Base-by-base conservation (phyloP, 129 eudicot genomes). In the Smallanthus sonchifolius region DNA sequence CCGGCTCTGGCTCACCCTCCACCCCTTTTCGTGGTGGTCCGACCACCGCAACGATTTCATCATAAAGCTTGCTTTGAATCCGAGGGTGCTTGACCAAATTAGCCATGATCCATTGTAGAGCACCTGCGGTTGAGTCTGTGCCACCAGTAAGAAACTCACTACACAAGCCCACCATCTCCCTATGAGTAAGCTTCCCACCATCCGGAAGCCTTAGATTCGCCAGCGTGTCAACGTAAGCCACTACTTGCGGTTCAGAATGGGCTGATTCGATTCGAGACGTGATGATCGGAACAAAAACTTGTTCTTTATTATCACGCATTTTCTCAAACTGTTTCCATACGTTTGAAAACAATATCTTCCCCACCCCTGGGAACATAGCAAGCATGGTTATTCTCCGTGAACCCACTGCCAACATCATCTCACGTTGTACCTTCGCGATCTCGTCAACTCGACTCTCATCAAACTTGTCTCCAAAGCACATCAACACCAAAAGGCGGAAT, bases 31-130 rank as follows among this genome's bases (percentile, higher is more conserved):
- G 39, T 6, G 40, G 73, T 1, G 83, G 74, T 40, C 92, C 90
- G 8, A 79, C 63, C 5, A 86, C 76, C 0, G 79, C 37, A 6
- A 65, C 57, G 38, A 91, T 88, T 66, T 91, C 97, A 2, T 84
- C 84, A 19, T 83, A 88, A 2, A 91, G 79, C 59, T 83, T 91
- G 5, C 40, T 68, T 42, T 88, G 95, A 52, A 84, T 70, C 0
- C 76, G 7, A 9, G 87, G 86, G 65, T 88, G 6, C 84, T 83
- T 88, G 8, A 91, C 92, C 28, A 91, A 78, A 65, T 86, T 91
- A 2, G 92, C 96, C 90, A 91, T 84, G 54, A 85, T 85, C 96
- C 92, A 91, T 66, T 91, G 87, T 4, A 91, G 62, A 1, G 96
- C 85, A 0, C 92, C 86, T 2, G 92, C 40, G 0, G 97, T 91